phyloP scores from a whole-genome alignment of 2,329 filamentous ascomycete species.

The Lachnellula hyalina region DNA sequence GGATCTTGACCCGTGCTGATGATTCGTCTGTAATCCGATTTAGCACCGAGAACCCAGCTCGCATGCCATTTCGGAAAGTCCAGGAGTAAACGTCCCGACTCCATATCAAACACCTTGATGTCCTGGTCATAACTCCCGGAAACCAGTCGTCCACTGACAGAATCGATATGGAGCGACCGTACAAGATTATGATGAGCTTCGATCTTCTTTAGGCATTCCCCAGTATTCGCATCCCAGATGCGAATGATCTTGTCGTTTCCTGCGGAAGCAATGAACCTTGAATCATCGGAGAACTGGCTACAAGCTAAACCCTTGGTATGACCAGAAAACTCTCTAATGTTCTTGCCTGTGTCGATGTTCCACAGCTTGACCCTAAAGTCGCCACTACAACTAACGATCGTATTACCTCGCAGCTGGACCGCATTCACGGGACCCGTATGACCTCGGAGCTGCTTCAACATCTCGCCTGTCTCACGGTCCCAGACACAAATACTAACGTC shows the following conservation, averaged over 20 bases:
- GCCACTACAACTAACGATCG: constrained; percentile 87
- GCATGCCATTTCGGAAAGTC: constrained; percentile 93
- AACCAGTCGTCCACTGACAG: constrained; percentile 75
- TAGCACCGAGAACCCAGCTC: constrained; percentile 94
- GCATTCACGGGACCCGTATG: constrained; percentile 93
- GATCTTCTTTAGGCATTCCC: constrained; percentile 75
- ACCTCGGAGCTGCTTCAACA: constrained; percentile 75
- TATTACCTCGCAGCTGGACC: constrained; percentile 88
- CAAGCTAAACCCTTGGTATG: constrained; percentile 93
- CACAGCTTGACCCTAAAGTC: constrained; percentile 92
- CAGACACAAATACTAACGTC: constrained; percentile 91
- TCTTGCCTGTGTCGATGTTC: constrained; percentile 85
- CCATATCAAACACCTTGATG: constrained; percentile 90
- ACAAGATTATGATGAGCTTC: constrained; percentile 81
- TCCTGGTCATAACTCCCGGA: constrained; percentile 93
- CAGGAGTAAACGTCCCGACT: constrained; percentile 69
- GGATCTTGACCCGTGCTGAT: constrained; percentile 94
- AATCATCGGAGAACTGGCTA: constrained; percentile 93
- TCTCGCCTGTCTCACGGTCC: constrained; percentile 73
- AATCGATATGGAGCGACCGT: constrained; percentile 85
- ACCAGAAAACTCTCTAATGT: constrained; percentile 83
- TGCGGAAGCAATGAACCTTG: constrained; percentile 86
- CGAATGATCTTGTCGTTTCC: constrained; percentile 95
- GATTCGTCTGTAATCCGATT: constrained; percentile 91
- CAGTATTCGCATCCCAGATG: constrained; percentile 91